Evolutionary conservation across 192 early-diverging fungal genomes (phyloP), one percentile per base, ranked within the genome.

Genomic region (Backusella tarrabulga): DNA sequence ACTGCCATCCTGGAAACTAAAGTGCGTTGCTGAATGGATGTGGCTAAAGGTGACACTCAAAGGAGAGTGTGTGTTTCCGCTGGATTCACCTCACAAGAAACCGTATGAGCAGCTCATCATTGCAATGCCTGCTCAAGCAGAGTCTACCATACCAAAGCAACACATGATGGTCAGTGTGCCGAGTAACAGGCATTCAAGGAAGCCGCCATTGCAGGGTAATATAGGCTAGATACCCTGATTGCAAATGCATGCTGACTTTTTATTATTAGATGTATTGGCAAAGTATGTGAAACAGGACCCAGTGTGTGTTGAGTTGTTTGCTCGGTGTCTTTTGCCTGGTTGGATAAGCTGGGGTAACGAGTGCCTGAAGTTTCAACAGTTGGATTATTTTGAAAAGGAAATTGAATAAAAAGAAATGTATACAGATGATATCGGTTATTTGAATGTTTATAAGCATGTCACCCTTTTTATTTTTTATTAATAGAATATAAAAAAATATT

Each of bases 311-410:
- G 93, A 94, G 73, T 70, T 94, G 63, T 94, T 94, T 83, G 91
- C 91, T 14, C 77, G 93, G 19, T 88, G 84, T 68, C 76, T 91
- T 17, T 71, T 82, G 19, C 80, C 83, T 34, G 88, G 86, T 6
- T 91, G 90, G 84, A 78, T 86, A 0, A 83, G 84, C 26, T 93
- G 92, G 92, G 93, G 93, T 1, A 94, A 94, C 56, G 91, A 94
- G 78, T 81, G 83, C 52, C 72, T 92, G 54, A 79, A 84, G 74
- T 91, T 89, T 81, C 88, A 91, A 75, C 81, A 89, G 46, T 40
- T 80, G 35, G 38, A 60, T 36, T 77, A 75, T 54, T 80, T 77
- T 71, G 71, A 72, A 36, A 72, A 72, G 12, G 29, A 34, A 32
- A 32, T 32, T 32, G 32, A 32, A 32, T 32, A 32, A 32, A 32